Base-by-base conservation (phyloP, 768 basidiomycete genomes). In the Lactarius vividus region DNA sequence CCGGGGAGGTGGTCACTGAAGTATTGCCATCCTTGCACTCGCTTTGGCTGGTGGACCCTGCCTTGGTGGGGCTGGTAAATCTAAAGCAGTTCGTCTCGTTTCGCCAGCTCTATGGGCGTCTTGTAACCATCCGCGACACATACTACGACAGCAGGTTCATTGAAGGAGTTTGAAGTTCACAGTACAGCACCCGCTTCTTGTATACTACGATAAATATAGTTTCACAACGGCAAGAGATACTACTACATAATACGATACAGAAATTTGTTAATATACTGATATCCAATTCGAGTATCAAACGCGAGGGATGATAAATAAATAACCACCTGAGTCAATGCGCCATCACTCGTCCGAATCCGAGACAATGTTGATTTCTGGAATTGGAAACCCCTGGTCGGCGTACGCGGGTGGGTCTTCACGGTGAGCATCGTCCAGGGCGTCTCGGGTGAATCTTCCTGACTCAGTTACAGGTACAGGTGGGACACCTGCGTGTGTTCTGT, bases 401-500 rank as follows among this genome's bases (percentile, higher is more conserved):
- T 62, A 28, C 29, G 10, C 29, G 23, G 39, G 61, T 6, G 20
- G 28, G 5, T 42, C 39, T 2, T 31, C 53, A 10, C 15, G 20
- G 11, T 40, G 4, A 2, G 61, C 54, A 16, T 37, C n/a, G 33
- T 42, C n/a, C 29, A 64, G 28, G 5, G 15, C 53, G 28, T 18
- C 49, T 28, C 11, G 39, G 10, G 39, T 26, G 28, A 31, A 62
- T 3, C 26, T 57, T 23, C 56, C 42, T 16, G 7, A 13, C 3
- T 29, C 56, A 10, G 42, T 57, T 10, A 37, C 13, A 15, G 42
- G 56, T n/a, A 49, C 15, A 29, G 42, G 33, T 0, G 44, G 33
- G 18, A 37, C 55, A 28, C 62, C 56, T 2, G 62, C 55, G 23
- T 63, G 56, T 39, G 28, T 28, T 49, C 44, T 57, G 10, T 6